phyloP scores from a whole-genome alignment of 1,284 basidiomycete species.

The Abortiporus biennis region DNA sequence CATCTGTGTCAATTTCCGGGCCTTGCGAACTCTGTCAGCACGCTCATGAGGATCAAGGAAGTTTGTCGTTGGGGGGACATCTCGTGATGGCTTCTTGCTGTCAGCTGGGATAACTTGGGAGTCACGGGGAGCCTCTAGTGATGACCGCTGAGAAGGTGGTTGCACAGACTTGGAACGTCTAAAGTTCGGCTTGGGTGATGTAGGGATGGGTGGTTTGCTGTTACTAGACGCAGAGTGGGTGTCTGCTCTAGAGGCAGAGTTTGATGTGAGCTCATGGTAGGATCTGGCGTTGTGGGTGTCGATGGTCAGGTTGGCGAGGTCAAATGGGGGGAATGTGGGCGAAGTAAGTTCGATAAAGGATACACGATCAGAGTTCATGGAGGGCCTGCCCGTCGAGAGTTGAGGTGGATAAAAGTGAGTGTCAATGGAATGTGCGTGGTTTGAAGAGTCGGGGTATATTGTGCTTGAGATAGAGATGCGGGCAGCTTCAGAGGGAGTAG shows the following conservation, averaged over 20 bases:
- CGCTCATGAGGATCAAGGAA: slow-evolving; percentile 61
- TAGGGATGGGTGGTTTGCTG: slow-evolving; percentile 36
- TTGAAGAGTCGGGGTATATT: slow-evolving; percentile 25
- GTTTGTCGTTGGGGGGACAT: slow-evolving; percentile 57
- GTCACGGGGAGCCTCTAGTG: not conserved
- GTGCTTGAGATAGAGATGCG: slow-evolving; percentile 42
- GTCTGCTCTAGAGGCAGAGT: not conserved
- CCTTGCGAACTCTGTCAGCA: slow-evolving; percentile 63
- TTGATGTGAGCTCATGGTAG: too few species aligned
- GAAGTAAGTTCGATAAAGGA: slow-evolving; percentile 58
- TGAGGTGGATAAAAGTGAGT: slow-evolving; percentile 17
- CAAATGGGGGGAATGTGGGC: slow-evolving; percentile 22
- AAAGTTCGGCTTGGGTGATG: slow-evolving; percentile 27
- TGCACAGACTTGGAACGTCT: slow-evolving; percentile 17
- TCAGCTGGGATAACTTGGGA: too few species aligned
- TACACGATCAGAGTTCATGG: slow-evolving; percentile 28
- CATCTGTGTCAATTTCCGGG: slow-evolving; percentile 72
- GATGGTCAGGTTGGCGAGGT: slow-evolving; percentile 5
- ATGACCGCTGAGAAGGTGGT: slow-evolving; percentile 11
- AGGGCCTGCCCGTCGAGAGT: slow-evolving; percentile 14
- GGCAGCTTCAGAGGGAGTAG: slow-evolving; percentile 26
- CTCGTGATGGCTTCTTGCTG: slow-evolving; percentile 9
- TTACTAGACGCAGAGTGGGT: slow-evolving; percentile 10
- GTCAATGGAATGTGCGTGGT: slow-evolving; percentile 25
- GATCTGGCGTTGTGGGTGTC: too few species aligned